Evolutionary conservation across 2,329 filamentous ascomycete genomes (phyloP).

Genomic region (Cercospora canescens): DNA sequence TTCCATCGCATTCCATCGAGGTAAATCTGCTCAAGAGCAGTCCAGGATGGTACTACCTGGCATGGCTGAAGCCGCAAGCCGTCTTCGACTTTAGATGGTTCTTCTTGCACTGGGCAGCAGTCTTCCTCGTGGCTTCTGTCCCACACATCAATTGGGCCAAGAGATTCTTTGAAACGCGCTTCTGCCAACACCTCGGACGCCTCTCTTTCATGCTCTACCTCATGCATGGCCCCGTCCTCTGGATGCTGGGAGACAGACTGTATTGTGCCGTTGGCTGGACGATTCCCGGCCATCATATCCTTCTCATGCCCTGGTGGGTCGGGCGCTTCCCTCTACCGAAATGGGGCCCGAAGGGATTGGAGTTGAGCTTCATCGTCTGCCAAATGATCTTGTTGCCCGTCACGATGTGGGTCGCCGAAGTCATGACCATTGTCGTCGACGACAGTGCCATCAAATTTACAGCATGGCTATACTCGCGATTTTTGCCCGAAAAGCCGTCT

Average conservation of each 20-base stretch:
- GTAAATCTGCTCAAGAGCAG: constrained; percentile 53
- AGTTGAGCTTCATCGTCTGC: constrained; percentile 59
- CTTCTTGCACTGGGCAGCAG: constrained; percentile 48
- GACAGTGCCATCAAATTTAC: constrained; percentile 61
- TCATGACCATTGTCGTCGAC: constrained; percentile 58
- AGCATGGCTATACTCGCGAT: constrained; percentile 57
- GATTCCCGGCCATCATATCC: constrained; percentile 46
- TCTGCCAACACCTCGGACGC: constrained; percentile 63
- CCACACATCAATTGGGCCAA: constrained; percentile 61
- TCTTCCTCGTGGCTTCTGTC: constrained; percentile 56
- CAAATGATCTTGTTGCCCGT: constrained; percentile 62
- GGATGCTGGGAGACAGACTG: constrained; percentile 61
- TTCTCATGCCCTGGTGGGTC: constrained; percentile 58
- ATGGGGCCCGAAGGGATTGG: constrained; percentile 58
- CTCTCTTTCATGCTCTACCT: constrained; percentile 65
- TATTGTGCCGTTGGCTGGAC: constrained; percentile 63
- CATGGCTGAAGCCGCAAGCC: constrained; percentile 48
- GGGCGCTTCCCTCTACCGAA: constrained; percentile 57
- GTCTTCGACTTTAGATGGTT: constrained; percentile 38
- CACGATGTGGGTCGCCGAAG: constrained; percentile 59
- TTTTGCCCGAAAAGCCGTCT: constrained; percentile 25
- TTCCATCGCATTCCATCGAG: constrained; percentile 56
- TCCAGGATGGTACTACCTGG: constrained; percentile 62
- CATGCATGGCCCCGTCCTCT: constrained; percentile 63
- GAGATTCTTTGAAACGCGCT: constrained; percentile 58